A percentile compares a stretch with the other conserved stretches of the same genome.
These are phyloP conservation scores for Sarcocystis neurona DNA, from an alignment of 169 alveolate genomes.

Conservation along the genomic window DNA sequence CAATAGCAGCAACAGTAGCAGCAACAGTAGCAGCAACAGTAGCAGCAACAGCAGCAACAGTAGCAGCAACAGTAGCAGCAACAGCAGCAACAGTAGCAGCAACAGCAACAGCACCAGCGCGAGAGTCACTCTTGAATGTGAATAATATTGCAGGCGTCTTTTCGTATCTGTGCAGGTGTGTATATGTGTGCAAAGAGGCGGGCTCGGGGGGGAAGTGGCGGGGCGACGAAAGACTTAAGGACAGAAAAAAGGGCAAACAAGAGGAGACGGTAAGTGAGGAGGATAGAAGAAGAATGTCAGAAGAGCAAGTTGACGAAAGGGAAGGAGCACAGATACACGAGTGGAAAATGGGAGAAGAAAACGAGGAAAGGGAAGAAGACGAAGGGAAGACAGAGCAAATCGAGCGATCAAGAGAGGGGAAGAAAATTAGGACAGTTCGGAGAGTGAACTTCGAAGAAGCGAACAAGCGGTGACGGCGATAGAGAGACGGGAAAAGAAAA, in stretches of 20 bases:
- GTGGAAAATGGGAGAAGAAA: neutral
- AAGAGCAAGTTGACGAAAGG: neutral
- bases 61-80: neutral
- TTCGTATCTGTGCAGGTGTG: no score
- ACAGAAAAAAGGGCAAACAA: neutral
- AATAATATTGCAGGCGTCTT: no score
- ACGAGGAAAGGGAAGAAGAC: neutral
- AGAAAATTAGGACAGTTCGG: no score
- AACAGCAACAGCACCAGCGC: neutral
- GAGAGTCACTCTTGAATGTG: no score
- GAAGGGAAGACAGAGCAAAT: neutral
- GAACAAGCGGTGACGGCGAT: no score
- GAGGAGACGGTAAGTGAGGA: neutral
- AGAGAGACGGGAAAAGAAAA: no score
- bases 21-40: neutral
- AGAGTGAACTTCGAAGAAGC: no score
- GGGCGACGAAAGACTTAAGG: neutral
- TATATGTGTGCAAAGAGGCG: no score
- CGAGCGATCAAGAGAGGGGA: no score
- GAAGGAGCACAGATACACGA: neutral
- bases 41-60: neutral
- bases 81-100: neutral
- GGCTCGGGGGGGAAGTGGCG: neutral
- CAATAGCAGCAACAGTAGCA: no score
- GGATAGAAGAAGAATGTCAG: neutral